Percentiles rank a stretch among this genome's conserved stretches.
phyloP scores from a whole-genome alignment of 1,284 basidiomycete genomes.

The Sanghuangporus baumii region DNA sequence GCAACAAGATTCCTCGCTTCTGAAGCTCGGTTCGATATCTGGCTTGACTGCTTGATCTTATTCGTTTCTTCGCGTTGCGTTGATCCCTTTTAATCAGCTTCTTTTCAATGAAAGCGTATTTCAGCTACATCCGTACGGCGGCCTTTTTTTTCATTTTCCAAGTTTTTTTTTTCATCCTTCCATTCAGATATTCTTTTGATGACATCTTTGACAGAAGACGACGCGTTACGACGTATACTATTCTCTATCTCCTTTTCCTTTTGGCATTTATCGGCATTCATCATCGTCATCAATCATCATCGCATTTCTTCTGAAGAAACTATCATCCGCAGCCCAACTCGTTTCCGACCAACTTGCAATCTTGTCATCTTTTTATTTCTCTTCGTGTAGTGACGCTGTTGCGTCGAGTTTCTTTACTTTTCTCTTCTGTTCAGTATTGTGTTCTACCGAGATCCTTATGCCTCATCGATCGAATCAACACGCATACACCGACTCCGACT shows the following conservation, averaged over 20 bases:
- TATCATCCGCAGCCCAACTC: background rate
- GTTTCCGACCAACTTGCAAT: background rate
- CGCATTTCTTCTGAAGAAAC: background rate
- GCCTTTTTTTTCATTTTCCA: background rate
- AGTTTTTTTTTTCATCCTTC: background rate
- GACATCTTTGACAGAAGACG: background rate
- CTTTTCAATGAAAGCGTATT: background rate
- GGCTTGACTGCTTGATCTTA: background rate
- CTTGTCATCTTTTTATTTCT: background rate
- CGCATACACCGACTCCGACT: slow-evolving; percentile 5
- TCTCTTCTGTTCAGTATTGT: background rate
- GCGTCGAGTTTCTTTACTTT: background rate
- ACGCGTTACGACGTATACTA: background rate
- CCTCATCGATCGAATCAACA: background rate
- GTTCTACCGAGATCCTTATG: background rate
- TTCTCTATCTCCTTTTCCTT: background rate
- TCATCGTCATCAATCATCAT: background rate
- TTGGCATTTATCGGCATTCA: slow-evolving; percentile 1
- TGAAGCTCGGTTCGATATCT: background rate
- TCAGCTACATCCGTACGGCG: background rate
- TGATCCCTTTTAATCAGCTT: background rate
- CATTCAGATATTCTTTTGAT: background rate
- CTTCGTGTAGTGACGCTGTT: background rate
- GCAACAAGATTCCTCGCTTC: slow-evolving; percentile 8
- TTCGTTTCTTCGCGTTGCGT: background rate